Evolutionary conservation across 2,329 filamentous ascomycete genomes (phyloP), one percentile per base, ranked within the genome.

Genomic region (Coniochaeta sp.): DNA sequence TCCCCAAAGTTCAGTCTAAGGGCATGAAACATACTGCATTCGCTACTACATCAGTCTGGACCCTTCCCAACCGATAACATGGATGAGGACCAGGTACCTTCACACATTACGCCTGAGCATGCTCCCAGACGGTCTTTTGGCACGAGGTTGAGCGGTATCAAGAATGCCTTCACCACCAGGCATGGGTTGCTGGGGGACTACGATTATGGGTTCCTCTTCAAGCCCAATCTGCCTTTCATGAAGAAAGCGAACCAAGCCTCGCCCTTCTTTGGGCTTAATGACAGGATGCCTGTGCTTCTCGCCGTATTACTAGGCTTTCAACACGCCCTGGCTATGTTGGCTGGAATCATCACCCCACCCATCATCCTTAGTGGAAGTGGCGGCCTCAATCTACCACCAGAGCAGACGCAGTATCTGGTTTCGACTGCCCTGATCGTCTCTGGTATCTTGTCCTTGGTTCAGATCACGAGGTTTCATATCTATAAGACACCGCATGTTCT

Each of bases 151-250:
- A 64, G 63, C 34, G 47, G 64, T 50, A 26, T 75, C 59, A 76
- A 70, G 66, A 75, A 74, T 61, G 74, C 76, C 6, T 79, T 85
- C 64, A 73, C 80, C 59, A 85, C 82, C 54, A 86, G 79, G 62
- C 82, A 92, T 1, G 93, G 93, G 14, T 81, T 96, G 28, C 74
- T 97, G 60, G 93, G 93, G 63, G 81, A 86, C 67, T 97, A 97
- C 74, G 89, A 97, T 80, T 97, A 97, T 81, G 89, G 73, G 38
- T 95, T 92, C 69, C 86, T 97, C 44, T 96, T 97, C 79, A 85
- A 78, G 24, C 90, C 85, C 1, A 92, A 90, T 65, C 74, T 96
- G 24, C 93, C 93, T 0, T 96, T 96, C 73, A 86, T 95, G 80
- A 86, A 83, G 69, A 85, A 83, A 71, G 68, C 76, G 5, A 72